Evolutionary conservation across 1,284 basidiomycete species (phyloP), one percentile per base, ranked within the genome.

Genomic region (Kwoniella shivajii): DNA sequence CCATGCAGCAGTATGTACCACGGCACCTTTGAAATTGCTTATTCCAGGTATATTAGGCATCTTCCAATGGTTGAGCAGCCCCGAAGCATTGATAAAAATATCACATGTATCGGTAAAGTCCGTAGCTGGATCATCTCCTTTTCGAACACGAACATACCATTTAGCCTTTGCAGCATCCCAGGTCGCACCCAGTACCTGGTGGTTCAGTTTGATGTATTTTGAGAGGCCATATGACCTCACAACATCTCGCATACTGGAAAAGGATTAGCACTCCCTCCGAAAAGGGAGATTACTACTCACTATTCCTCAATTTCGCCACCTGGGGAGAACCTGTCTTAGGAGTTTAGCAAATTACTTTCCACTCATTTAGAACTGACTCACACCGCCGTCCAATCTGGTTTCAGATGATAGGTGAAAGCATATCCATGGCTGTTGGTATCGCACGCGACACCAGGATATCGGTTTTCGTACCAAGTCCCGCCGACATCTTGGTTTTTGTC

Each of bases 1-100:
- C 66, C 66, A 68, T 26, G 50, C 43, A 11, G 54, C 55, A 13
- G 64, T 56, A 53, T 68, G 66, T 13, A 66, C 26, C 9, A 64
- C 53, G 7, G 24, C 37, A 20, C 66, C 66, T 24, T 55, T 53
- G 39, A 68, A 68, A n/a, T 43, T 44, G 26, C 61, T 54, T 26
- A 61, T 26, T 27, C 60, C 60, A 30, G 57, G 60, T 26, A 62
- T 60, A 48, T 45, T 33, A 3, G 52, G 52, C 52, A 42, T 39
- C 36, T 48, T 54, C 52, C 52, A 54, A 27, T 54, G 42, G 36
- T 54, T 54, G 24, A 57, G 42, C n/a, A 57, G 22, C 3, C 55
- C 55, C 14, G 48, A 44, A 22, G 55, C 55, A 18, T 57, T 51
- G 10, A 57, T 47, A 43, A 57, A 50, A 6, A 57, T 29, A 31